Evolutionary conservation across 257 asterid genomes (phyloP).

Genomic region (Ehretia macrophylla): DNA sequence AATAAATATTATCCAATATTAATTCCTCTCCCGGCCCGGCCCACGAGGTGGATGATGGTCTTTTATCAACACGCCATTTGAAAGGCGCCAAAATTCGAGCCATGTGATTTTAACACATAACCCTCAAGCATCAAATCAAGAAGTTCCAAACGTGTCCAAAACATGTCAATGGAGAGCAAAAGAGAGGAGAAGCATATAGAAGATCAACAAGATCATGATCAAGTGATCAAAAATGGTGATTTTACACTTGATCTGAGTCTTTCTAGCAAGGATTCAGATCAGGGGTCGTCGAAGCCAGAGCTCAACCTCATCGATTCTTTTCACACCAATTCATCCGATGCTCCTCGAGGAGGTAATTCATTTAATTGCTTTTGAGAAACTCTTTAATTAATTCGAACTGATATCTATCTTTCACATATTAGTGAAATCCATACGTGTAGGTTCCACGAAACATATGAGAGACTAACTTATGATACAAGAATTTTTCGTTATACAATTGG

Average conservation of each 20-base stretch:
- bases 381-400: no score
- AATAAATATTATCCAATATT: no score
- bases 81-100: constrained; percentile 26
- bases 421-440: no score
- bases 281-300: constrained; percentile 21
- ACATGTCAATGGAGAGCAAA: constrained; percentile 4
- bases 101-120: constrained; percentile 11
- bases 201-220: constrained; percentile 5
- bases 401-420: no score
- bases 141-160: no score
- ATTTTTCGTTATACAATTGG: no score
- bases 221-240: constrained; percentile 14
- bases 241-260: constrained; percentile 54
- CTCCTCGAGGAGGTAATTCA: neutral
- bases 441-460: no score
- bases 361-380: no score
- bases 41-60: constrained; percentile 6
- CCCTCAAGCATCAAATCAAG: no score
- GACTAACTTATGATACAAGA: no score
- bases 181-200: neutral
- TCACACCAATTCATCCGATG: constrained; percentile 4
- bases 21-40: no score
- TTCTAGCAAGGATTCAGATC: constrained; percentile 27
- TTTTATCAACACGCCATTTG: constrained; percentile 27
- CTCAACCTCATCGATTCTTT: constrained; percentile 33